Percentiles rank a stretch among this genome's conserved stretches.
These are phyloP conservation scores for Suhomyces kunorum DNA, from an alignment of 1,139 yeast genomes.

Conservation along the genomic window DNA sequence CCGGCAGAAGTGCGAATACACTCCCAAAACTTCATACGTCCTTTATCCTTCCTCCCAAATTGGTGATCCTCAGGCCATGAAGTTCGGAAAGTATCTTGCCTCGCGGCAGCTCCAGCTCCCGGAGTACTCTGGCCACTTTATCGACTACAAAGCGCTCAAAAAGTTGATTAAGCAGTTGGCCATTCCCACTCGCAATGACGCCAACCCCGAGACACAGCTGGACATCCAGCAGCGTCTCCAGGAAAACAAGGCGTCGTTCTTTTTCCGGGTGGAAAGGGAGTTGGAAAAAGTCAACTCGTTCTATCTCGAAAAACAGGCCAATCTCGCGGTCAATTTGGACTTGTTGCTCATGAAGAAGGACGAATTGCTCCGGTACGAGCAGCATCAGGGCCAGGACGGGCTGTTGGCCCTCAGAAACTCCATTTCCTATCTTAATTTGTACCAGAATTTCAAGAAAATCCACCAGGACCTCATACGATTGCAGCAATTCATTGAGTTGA, in stretches of 20 bases:
- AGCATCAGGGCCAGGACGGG: constrained; percentile 22
- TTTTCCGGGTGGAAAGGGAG: constrained; percentile 90
- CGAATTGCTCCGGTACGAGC: constrained; percentile 40
- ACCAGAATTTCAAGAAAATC: constrained; percentile 86
- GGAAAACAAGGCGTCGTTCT: constrained; percentile 90
- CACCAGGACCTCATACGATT: constrained; percentile 84
- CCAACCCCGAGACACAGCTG: constrained; percentile 24
- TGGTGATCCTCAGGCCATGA: constrained; percentile 44
- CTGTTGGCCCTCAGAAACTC: constrained; percentile 39
- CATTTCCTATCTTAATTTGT: constrained; percentile 52
- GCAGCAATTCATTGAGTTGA: constrained; percentile 90
- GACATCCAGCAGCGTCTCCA: constrained; percentile 65
- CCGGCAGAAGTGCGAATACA: too few species aligned
- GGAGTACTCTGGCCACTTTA: constrained; percentile 90
- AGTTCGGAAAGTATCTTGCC: constrained; percentile 93
- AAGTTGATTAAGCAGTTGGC: constrained; percentile 74
- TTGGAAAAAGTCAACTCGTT: constrained; percentile 90
- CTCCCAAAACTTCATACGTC: background rate
- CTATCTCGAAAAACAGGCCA: constrained; percentile 88
- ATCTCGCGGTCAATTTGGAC: constrained; percentile 74
- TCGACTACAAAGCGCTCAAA: constrained; percentile 90
- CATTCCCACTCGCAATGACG: constrained; percentile 32
- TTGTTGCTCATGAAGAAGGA: constrained; percentile 71
- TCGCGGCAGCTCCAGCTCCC: constrained; percentile 93
- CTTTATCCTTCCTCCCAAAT: background rate